Conservation (phyloP, 75 land plant species). For the Selaginella moellendorffii region DNA sequence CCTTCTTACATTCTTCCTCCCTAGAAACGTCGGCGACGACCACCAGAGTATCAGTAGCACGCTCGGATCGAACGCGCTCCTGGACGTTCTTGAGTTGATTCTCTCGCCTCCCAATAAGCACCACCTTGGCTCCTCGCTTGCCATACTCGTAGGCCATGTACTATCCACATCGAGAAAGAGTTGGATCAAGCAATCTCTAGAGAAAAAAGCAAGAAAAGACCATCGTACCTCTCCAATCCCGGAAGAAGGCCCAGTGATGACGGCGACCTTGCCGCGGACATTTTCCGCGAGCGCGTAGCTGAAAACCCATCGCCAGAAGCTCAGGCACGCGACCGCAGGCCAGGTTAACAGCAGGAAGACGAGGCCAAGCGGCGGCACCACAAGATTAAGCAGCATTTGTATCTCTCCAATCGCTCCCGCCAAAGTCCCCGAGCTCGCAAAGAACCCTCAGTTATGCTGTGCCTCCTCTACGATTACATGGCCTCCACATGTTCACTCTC, state of each 20-base stretch:
- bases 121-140: slow-evolving; percentile 48
- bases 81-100: slow-evolving; percentile 38
- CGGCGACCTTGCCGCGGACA: slow-evolving; percentile 59
- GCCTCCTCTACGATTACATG: too few relatives aligned
- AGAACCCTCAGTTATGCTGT: too few relatives aligned
- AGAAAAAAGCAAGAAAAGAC: too few relatives aligned
- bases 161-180: slow-evolving; percentile 22
- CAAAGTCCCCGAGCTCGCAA: too few relatives aligned
- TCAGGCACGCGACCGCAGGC: slow-evolving; percentile 52
- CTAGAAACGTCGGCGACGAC: slow-evolving; percentile 69
- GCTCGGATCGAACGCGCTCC: slow-evolving; percentile 36
- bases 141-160: slow-evolving; percentile 81
- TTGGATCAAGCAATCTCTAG: too few relatives aligned
- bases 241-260: slow-evolving; percentile 91
- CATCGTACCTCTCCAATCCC: slow-evolving; percentile 72
- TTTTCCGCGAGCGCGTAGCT: slow-evolving; percentile 23
- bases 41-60: slow-evolving; percentile 41
- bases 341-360: slow-evolving; percentile 51
- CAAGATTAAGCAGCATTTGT: slow-evolving; percentile 35
- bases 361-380: slow-evolving; percentile 54
- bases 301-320: slow-evolving; percentile 32
- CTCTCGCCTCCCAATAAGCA: slow-evolving; percentile 66
- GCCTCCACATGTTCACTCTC: too few relatives aligned
- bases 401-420: slow-evolving; percentile 64
- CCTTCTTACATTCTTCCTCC: slow-evolving; percentile 69